A percentile compares a stretch with the other conserved stretches of the same genome.
phyloP scores from a whole-genome alignment of 2,329 filamentous ascomycete genomes.

The Amauroascus verrucosus region DNA sequence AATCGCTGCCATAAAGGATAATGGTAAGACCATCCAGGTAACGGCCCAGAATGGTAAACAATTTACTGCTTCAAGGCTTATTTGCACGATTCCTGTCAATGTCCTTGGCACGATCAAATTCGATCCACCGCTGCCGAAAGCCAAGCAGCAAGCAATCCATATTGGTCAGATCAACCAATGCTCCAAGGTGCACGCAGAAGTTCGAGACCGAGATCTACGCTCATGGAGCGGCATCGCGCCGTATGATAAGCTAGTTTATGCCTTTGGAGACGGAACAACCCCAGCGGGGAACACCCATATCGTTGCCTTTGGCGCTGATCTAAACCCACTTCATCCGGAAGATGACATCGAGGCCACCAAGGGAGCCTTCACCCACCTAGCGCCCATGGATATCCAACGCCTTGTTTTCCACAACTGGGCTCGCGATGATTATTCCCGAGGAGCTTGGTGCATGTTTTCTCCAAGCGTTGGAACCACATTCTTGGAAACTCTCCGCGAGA shows the following conservation, averaged over 20 bases:
- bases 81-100: constrained; percentile 7
- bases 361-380: not conserved
- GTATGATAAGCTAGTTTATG: not conserved
- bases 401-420: constrained; percentile 6
- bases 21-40: not conserved
- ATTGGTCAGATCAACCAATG: constrained; percentile 3
- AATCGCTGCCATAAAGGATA: not conserved
- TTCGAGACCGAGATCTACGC: not conserved
- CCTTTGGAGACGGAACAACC: constrained; percentile 6
- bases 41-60: not conserved
- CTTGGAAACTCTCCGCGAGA: constrained; percentile 1
- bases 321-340: constrained; percentile 2
- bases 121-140: not conserved
- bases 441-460: constrained; percentile 7
- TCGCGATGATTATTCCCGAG: not conserved
- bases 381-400: constrained; percentile 2
- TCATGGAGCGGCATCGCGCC: constrained; percentile 5
- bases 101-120: constrained; percentile 3
- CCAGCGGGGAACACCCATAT: constrained; percentile 7
- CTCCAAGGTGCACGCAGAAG: constrained; percentile 4
- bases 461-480: constrained; percentile 1
- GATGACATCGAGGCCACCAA: constrained; percentile 2
- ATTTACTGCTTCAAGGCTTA: constrained; percentile 1
- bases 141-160: constrained; percentile 1
- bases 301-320: constrained; percentile 5